Evolutionary conservation across 805 yeast genomes (phyloP), one percentile per base, ranked within the genome.

Genomic region (Metschnikowia cerradonensis): DNA sequence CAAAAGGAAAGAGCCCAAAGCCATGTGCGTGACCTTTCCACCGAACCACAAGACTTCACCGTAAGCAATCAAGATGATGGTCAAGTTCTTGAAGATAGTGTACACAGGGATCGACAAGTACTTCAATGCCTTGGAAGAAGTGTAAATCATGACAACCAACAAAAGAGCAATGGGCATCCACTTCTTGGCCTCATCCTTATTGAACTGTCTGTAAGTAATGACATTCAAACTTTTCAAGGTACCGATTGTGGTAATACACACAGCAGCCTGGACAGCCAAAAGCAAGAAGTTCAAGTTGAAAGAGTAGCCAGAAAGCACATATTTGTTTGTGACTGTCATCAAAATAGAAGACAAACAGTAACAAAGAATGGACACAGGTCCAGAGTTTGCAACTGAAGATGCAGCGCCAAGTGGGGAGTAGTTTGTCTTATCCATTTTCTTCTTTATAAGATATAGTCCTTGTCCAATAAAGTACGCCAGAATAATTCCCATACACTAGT

Each of bases 21-120:
- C 90, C 94, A 91, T 84, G 36, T 91, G 70, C 48, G 96, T 84
- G 61, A 92, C 97, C 54, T 77, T 72, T 57, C 97, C 97, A 55
- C 97, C 96, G 64, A 92, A 94, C 95, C 97, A 92, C 54, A 94
- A 62, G 34, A 92, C 97, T 75, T 94, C 99, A 76, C 98, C 98
- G 68, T 94, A 94, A 34, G 99, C 98, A 68, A 94, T 94, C 66
- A 94, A 76, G 59, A 94, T 92, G 66, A 94, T 94, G 55, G 99
- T 92, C 71, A 94, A 82, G 74, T 94, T 94, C 80, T 94, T 94
- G 86, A 94, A 94, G 62, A 94, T 92, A 58, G 99, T 94, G 79
- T 90, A 94, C 52, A 94, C 96, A 48, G 99, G 99, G 52, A 94
- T 91, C 47, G 92, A 77, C 66, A 94, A 82, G 73, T 73, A 90